These are phyloP conservation scores for Beauveria scarabaeidicola DNA, from an alignment of 2,329 filamentous ascomycete species.

Conservation along the genomic window DNA sequence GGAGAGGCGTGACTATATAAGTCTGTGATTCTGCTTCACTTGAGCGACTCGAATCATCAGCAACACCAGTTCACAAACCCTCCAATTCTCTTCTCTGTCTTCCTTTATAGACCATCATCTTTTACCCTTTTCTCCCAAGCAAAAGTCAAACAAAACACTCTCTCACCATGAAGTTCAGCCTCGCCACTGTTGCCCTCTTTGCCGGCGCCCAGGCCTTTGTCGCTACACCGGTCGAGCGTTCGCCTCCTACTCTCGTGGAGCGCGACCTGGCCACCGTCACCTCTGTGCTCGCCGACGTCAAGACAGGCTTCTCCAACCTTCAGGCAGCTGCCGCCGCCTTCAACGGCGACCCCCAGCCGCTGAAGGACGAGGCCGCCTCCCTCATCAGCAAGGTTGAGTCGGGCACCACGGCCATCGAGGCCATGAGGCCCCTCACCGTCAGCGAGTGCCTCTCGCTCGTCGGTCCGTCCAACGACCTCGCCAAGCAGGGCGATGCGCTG, in stretches of 20 bases:
- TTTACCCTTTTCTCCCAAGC: background rate
- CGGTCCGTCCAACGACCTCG: constrained; percentile 8
- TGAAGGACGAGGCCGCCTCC: constrained; percentile 1
- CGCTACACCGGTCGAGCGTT: constrained; percentile 6
- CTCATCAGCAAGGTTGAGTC: constrained; percentile 11
- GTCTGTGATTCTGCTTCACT: background rate
- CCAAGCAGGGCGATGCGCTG: constrained; percentile 8
- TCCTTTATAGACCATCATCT: background rate
- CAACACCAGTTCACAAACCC: background rate
- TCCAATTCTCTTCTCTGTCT: background rate
- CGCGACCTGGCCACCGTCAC: constrained; percentile 12
- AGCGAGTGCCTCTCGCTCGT: constrained; percentile 11
- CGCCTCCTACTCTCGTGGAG: constrained; percentile 6
- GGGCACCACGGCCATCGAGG: constrained; percentile 5
- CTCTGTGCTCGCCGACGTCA: constrained; percentile 12
- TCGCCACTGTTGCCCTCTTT: constrained; percentile 9
- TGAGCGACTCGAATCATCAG: background rate
- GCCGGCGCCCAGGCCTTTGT: constrained; percentile 10
- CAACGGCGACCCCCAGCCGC: constrained; percentile 8
- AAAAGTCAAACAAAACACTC: background rate
- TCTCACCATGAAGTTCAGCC: constrained; percentile 10
- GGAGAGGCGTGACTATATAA: background rate
- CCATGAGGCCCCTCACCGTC: constrained; percentile 12
- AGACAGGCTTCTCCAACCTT: constrained; percentile 9
- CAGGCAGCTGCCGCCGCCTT: constrained; percentile 7